These are phyloP conservation scores for Anisodus tanguticus DNA, from an alignment of 257 asterid genomes.

Conservation along the genomic window DNA sequence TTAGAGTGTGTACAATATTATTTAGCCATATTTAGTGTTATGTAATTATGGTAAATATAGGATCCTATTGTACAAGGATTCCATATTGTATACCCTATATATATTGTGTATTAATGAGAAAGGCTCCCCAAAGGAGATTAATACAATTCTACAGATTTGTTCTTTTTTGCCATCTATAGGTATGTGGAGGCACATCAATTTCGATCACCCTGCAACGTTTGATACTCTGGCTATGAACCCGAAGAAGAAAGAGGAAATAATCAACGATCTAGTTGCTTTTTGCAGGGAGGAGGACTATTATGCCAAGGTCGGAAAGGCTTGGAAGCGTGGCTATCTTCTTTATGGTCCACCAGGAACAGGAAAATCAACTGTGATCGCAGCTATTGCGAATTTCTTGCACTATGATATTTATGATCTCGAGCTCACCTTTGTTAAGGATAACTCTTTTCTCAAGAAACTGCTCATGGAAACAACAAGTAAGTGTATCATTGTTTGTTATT, in stretches of 20 bases:
- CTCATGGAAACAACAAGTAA: slow-evolving; percentile 20
- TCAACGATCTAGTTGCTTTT: background rate
- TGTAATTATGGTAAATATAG: too few relatives aligned
- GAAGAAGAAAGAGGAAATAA: background rate
- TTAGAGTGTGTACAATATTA: too few relatives aligned
- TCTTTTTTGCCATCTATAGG: too few relatives aligned
- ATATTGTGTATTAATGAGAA: too few relatives aligned
- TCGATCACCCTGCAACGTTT: slow-evolving; percentile 6
- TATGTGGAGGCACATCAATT: background rate
- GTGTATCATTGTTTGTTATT: background rate
- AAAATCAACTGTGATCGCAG: slow-evolving; percentile 14
- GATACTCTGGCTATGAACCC: slow-evolving; percentile 20
- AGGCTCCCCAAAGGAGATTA: too few relatives aligned
- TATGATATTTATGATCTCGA: slow-evolving; percentile 29
- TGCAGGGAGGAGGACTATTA: background rate
- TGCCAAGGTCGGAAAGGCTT: background rate
- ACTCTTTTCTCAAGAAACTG: background rate
- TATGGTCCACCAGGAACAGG: slow-evolving; percentile 22
- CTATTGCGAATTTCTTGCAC: background rate
- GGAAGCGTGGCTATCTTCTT: slow-evolving; percentile 22
- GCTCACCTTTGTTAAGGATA: background rate
- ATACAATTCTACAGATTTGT: too few relatives aligned
- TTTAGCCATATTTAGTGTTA: too few relatives aligned
- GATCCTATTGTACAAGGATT: too few relatives aligned
- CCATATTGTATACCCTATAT: too few relatives aligned